Percentiles rank a stretch among this genome's conserved stretches.
These are phyloP conservation scores for Silene noctiflora DNA, from an alignment of 179 eudicot species.

Conservation along the genomic window DNA sequence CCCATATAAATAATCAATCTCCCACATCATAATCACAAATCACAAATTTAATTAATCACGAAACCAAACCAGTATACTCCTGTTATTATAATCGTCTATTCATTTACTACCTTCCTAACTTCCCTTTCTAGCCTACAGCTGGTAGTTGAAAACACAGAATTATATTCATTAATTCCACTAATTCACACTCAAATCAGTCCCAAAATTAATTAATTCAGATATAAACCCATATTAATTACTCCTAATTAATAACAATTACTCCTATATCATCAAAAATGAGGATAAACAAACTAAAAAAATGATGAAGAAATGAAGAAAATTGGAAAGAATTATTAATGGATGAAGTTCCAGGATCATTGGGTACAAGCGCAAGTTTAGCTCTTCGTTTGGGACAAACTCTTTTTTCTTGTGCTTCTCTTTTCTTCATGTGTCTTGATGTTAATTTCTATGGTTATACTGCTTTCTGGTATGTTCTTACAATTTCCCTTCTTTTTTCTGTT, in stretches of 20 bases:
- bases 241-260: background rate
- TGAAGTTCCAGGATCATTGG: constrained; percentile 77
- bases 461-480: constrained; percentile 53
- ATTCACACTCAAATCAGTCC: background rate
- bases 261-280: background rate
- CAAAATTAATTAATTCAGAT: background rate
- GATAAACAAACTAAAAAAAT: background rate
- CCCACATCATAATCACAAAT: too few relatives aligned
- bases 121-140: background rate
- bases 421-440: constrained; percentile 84
- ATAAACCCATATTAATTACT: background rate
- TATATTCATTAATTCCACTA: background rate
- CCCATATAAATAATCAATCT: background rate
- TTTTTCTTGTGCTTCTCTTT: constrained; percentile 71
- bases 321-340: constrained; percentile 37
- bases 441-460: constrained; percentile 75
- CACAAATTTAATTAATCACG: too few relatives aligned
- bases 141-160: background rate
- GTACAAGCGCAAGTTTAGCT: constrained; percentile 81
- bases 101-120: background rate
- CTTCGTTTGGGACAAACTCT: constrained; percentile 72
- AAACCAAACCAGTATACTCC: background rate
- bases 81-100: background rate
- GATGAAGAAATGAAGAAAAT: background rate
- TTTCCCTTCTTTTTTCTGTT: background rate